Evolutionary conservation across 257 asterid species (phyloP).

Genomic region (Thymus mandschuricus): DNA sequence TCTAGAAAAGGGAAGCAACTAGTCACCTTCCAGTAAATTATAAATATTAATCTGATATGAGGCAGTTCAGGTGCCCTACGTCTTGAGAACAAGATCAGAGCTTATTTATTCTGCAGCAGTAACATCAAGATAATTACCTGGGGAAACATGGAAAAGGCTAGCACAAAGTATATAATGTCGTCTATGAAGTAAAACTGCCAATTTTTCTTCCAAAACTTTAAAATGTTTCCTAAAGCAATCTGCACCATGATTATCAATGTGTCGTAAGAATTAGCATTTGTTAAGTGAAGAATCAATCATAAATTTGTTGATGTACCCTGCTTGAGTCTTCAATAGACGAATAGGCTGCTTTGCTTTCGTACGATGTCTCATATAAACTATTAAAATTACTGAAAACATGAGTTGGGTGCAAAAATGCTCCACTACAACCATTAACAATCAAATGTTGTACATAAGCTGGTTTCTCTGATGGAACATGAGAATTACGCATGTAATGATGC

Average conservation of each 20-base stretch:
- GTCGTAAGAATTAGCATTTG: constrained; percentile 13
- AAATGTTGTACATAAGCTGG: constrained; percentile 86
- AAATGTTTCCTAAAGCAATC: constrained; percentile 97
- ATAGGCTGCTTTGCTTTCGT: constrained; percentile 86
- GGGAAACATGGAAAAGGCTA: constrained; percentile 96
- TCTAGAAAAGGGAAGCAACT: constrained; percentile 53
- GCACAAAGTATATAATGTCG: constrained; percentile 82
- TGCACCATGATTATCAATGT: constrained; percentile 41
- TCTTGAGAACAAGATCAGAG: constrained; percentile 14
- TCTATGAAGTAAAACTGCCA: constrained; percentile 99
- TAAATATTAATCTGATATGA: background rate
- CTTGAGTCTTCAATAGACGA: constrained; percentile 98
- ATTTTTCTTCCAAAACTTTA: constrained; percentile 97
- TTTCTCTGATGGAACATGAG: constrained; percentile 74
- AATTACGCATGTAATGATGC: constrained; percentile 99
- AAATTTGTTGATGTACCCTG: constrained; percentile 58
- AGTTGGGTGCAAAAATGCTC: constrained; percentile 98
- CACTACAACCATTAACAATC: constrained; percentile 98
- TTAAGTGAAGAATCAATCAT: background rate
- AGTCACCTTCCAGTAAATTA: constrained; percentile 26
- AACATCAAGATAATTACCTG: constrained; percentile 54
- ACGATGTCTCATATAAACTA: constrained; percentile 58
- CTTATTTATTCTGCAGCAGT: constrained; percentile 6
- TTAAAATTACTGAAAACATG: constrained; percentile 85
- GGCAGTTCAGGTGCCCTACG: background rate